Percentiles rank a stretch among this genome's conserved stretches.
Conservation (phyloP, 768 basidiomycete genomes). For the Russula olivacea region DNA sequence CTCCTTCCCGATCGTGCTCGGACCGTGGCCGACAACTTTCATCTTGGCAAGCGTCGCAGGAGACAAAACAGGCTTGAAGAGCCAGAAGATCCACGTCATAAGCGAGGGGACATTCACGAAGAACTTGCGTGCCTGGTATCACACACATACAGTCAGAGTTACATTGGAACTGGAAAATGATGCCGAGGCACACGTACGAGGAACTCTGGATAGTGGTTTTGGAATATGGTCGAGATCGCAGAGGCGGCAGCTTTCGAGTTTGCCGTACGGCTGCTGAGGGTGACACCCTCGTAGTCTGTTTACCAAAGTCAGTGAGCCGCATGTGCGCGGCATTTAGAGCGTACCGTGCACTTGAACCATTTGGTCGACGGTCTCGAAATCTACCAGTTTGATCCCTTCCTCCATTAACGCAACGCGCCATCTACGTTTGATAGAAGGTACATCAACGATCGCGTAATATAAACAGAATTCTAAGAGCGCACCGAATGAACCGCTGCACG, state of each 20-base stretch:
- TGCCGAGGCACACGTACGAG: conserved; percentile 41
- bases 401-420: conserved; percentile 83
- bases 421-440: conserved; percentile 32
- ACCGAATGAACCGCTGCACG: conserved; percentile 70
- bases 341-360: conserved; percentile 27
- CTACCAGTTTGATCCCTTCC: conserved; percentile 50
- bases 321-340: background rate
- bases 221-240: conserved; percentile 69
- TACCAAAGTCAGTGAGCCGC: background rate
- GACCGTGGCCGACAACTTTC: conserved; percentile 64
- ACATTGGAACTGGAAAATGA: background rate
- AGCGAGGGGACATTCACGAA: conserved; percentile 77
- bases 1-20: conserved; percentile 51
- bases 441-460: background rate
- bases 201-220: conserved; percentile 73
- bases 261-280: conserved; percentile 56
- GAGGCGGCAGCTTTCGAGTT: conserved; percentile 74
- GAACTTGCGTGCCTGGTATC: conserved; percentile 58
- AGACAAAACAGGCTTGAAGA: conserved; percentile 68
- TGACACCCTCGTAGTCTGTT: conserved; percentile 71
- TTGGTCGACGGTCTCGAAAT: conserved; percentile 58
- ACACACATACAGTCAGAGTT: background rate
- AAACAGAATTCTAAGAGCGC: conserved; percentile 12
- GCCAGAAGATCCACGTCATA: conserved; percentile 80
- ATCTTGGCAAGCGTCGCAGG: conserved; percentile 76